These are phyloP conservation scores for Penicillium sclerotigenum DNA, from an alignment of 2,329 filamentous ascomycete species.

Conservation along the genomic window DNA sequence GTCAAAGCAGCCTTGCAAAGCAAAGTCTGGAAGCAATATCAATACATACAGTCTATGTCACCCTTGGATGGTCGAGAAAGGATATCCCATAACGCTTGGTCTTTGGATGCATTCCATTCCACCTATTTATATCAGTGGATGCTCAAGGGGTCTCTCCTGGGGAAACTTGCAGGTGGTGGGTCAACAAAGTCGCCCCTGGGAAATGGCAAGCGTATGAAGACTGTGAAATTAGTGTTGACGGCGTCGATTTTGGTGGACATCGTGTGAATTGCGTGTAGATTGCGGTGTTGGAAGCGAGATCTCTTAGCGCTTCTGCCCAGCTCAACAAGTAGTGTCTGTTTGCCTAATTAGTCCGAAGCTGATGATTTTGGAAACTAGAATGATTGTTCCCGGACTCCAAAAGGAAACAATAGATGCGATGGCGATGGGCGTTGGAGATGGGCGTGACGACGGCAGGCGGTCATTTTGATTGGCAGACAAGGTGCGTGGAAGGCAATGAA, in stretches of 20 bases:
- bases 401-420: background rate
- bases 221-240: slow-evolving; percentile 52
- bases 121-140: slow-evolving; percentile 54
- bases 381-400: background rate
- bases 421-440: slow-evolving; percentile 3
- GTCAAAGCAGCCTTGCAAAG: background rate
- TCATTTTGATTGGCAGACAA: slow-evolving; percentile 7
- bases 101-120: slow-evolving; percentile 83
- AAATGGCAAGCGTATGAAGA: slow-evolving; percentile 88
- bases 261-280: slow-evolving; percentile 2
- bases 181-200: slow-evolving; percentile 83
- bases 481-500: slow-evolving; percentile 1
- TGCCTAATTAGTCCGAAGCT: background rate
- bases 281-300: background rate
- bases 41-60: slow-evolving; percentile 74
- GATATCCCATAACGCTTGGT: slow-evolving; percentile 84
- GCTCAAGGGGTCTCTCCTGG: slow-evolving; percentile 1
- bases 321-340: background rate
- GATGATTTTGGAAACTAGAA: background rate
- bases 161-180: slow-evolving; percentile 68
- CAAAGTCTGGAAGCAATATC: slow-evolving; percentile 23
- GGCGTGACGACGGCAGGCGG: slow-evolving; percentile 5
- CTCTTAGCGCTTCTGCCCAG: background rate
- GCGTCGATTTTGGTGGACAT: slow-evolving; percentile 12
- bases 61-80: slow-evolving; percentile 77